Evolutionary conservation across 208 protist genomes (phyloP).

Genomic region (Trypanosomatidae sp.): DNA sequence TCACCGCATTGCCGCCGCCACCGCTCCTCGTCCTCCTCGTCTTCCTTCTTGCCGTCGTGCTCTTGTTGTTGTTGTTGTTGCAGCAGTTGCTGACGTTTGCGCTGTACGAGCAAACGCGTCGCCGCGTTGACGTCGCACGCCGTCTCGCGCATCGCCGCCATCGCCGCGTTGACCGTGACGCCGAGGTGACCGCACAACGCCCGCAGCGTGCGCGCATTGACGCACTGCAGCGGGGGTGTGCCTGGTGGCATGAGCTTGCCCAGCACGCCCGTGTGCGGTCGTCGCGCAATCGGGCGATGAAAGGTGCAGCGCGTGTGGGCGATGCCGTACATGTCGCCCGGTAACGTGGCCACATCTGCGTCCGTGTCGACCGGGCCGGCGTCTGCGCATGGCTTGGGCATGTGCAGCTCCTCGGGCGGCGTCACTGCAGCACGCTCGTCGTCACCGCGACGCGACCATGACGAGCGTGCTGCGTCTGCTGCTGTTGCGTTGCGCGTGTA

Average conservation of each 20-base stretch:
- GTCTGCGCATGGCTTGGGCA: constrained; percentile 23
- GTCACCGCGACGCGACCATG: too few species aligned
- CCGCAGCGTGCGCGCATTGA: constrained; percentile 35
- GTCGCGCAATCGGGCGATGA: constrained; percentile 56
- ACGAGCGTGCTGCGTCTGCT: too few species aligned
- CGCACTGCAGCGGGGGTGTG: constrained; percentile 35
- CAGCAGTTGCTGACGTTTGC: constrained; percentile 6
- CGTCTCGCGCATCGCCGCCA: constrained; percentile 26
- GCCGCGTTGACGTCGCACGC: constrained; percentile 56
- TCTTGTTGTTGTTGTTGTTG: background rate
- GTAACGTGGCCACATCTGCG: constrained; percentile 33
- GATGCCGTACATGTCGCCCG: constrained; percentile 82
- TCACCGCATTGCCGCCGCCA: background rate
- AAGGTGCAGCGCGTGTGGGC: constrained; percentile 74
- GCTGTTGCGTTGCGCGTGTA: too few species aligned
- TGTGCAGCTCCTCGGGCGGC: constrained; percentile 49
- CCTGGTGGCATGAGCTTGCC: constrained; percentile 49
- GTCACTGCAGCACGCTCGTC: too few species aligned
- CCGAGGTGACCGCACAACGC: constrained; percentile 54
- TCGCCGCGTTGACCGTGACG: constrained; percentile 23
- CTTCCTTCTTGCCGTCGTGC: background rate
- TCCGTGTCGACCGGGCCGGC: constrained; percentile 25
- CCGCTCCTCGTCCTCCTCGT: too few species aligned
- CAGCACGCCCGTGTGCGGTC: constrained; percentile 11
- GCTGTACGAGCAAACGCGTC: constrained; percentile 28